A percentile compares a stretch with the other conserved stretches of the same genome.
phyloP scores from a whole-genome alignment of 495 filamentous ascomycete genomes.

The Penicillium ucsense region DNA sequence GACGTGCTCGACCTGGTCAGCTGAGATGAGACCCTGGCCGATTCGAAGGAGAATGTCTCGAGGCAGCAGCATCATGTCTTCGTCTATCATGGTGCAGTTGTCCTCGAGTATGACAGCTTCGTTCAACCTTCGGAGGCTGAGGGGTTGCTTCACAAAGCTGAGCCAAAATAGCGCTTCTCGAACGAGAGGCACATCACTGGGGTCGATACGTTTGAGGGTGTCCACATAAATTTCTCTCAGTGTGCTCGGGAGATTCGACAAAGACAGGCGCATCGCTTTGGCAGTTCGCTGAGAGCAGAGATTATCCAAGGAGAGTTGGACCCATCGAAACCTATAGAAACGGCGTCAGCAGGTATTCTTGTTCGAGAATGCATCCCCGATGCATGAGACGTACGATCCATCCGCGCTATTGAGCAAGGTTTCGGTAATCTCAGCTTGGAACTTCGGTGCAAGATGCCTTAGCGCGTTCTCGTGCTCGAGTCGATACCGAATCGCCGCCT shows the following conservation, averaged over 20 bases:
- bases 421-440: conserved; percentile 8
- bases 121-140: conserved; percentile 8
- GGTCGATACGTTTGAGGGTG: conserved; percentile 8
- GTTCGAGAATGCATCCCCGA: too few relatives aligned
- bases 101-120: conserved; percentile 11
- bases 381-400: conserved; percentile 11
- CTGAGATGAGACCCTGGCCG: conserved; percentile 13
- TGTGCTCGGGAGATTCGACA: conserved; percentile 10
- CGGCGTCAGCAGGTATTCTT: not conserved
- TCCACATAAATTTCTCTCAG: conserved; percentile 13
- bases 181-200: conserved; percentile 5
- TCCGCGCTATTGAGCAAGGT: conserved; percentile 7
- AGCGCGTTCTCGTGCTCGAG: conserved; percentile 4
- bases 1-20: conserved; percentile 6
- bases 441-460: conserved; percentile 1
- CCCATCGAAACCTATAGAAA: conserved; percentile 12
- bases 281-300: conserved; percentile 10
- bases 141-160: conserved; percentile 5
- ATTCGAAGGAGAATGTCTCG: conserved; percentile 13
- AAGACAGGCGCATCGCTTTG: conserved; percentile 10
- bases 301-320: conserved; percentile 17
- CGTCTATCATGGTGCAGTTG: conserved; percentile 6
- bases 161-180: conserved; percentile 16
- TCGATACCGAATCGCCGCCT: conserved; percentile 9
- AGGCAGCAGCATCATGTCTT: conserved; percentile 18